These are phyloP conservation scores for Sordaria brevicollis DNA, from an alignment of 495 filamentous ascomycete genomes.

Conservation along the genomic window DNA sequence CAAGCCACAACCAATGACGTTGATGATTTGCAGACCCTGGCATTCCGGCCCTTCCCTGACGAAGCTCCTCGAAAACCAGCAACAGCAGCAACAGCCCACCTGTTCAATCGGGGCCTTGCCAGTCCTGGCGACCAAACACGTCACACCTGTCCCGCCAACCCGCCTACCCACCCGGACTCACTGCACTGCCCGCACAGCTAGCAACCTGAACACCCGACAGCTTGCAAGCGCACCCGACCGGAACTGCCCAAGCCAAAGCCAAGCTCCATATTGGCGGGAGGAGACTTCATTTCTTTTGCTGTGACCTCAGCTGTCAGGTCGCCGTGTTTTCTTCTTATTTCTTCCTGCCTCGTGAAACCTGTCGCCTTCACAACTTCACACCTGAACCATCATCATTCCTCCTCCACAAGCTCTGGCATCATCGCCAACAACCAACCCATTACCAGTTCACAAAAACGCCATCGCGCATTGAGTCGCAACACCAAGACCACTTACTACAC, in stretches of 20 bases:
- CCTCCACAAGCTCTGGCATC: neutral
- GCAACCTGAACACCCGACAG: neutral
- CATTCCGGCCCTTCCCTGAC: neutral
- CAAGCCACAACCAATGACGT: slow-evolving; percentile 1
- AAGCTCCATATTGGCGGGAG: neutral
- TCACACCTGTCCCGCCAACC: slow-evolving; percentile 11
- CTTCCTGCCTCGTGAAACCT: neutral
- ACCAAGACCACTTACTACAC: neutral
- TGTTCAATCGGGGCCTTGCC: neutral
- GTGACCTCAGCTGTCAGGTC: neutral
- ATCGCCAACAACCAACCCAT: slow-evolving; percentile 1
- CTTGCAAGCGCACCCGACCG: neutral
- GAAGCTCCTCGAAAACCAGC: slow-evolving; percentile 3
- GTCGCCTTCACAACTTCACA: neutral
- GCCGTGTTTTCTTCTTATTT: neutral
- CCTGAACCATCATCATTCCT: neutral
- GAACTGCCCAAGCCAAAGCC: neutral
- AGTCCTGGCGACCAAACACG: slow-evolving; percentile 19
- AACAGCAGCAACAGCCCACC: slow-evolving; percentile 13
- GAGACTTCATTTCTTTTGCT: neutral
- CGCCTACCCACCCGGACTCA: neutral
- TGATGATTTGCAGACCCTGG: neutral
- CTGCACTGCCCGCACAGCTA: neutral
- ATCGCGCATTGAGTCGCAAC: neutral
- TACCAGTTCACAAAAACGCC: neutral